Conservation (phyloP, 495 filamentous ascomycete genomes). For the Eremomyces bilateralis region DNA sequence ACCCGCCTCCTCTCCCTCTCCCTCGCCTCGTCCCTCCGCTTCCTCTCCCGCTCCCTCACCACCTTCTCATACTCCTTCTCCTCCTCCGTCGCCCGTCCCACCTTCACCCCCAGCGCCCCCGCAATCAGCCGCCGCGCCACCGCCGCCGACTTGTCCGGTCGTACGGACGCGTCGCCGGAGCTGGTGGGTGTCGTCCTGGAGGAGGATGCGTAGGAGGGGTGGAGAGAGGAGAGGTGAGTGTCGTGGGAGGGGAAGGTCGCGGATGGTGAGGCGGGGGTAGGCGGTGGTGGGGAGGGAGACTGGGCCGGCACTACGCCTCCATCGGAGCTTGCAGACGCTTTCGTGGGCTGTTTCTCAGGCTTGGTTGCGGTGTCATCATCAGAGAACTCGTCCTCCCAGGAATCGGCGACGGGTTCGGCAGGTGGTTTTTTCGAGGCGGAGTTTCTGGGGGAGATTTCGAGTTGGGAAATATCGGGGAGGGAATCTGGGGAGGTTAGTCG, state of each 20-base stretch:
- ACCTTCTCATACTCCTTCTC: constrained; percentile 70
- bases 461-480: constrained; percentile 9
- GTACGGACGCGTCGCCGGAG: constrained; percentile 7
- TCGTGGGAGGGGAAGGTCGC: constrained; percentile 5
- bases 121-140: constrained; percentile 82
- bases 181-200: background rate
- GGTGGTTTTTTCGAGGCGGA: constrained; percentile 20
- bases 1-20: constrained; percentile 38
- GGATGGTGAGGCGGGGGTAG: constrained; percentile 12
- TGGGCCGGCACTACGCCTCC: constrained; percentile 14
- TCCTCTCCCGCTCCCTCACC: constrained; percentile 67
- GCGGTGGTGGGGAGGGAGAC: constrained; percentile 10
- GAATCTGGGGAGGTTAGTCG: constrained; percentile 5
- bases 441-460: constrained; percentile 21
- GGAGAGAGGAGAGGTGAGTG: background rate
- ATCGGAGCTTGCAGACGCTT: constrained; percentile 21
- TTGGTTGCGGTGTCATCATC: constrained; percentile 38
- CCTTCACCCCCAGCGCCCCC: constrained; percentile 60
- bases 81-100: constrained; percentile 68
- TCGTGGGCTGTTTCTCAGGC: constrained; percentile 8
- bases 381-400: constrained; percentile 62
- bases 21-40: constrained; percentile 48
- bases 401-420: constrained; percentile 38
- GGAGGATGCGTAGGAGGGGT: background rate
- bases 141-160: constrained; percentile 84